Percentiles rank a stretch among this genome's conserved stretches.
Evolutionary conservation across 208 protist species (phyloP).

Genomic region (Trypanosoma scelopori): DNA sequence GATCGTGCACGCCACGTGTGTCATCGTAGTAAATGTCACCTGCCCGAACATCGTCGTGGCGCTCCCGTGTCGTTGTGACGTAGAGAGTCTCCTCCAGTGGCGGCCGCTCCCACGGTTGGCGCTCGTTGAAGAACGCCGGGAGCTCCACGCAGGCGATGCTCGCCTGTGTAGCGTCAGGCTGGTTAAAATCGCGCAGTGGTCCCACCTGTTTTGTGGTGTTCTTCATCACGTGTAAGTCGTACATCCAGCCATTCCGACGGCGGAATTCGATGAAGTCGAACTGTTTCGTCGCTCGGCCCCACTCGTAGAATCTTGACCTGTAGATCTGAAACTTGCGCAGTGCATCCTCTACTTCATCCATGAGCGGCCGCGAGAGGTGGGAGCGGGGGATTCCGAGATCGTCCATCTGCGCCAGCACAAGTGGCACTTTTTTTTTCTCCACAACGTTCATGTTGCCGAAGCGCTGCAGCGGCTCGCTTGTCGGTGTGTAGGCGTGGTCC

Average conservation of each 20-base stretch:
- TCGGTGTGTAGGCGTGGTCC: conserved; percentile 83
- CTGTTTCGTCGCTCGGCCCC: conserved; percentile 88
- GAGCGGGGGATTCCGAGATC: conserved; percentile 78
- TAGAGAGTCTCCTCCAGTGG: conserved; percentile 68
- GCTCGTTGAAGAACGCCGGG: conserved; percentile 78
- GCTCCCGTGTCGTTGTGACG: conserved; percentile 49
- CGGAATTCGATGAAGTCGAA: conserved; percentile 91
- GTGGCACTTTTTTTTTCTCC: conserved; percentile 89
- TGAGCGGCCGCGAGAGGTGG: conserved; percentile 75
- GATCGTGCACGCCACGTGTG: conserved; percentile 60
- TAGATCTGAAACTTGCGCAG: conserved; percentile 83
- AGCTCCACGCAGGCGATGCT: conserved; percentile 59
- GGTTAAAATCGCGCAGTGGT: conserved; percentile 64
- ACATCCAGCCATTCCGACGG: conserved; percentile 86
- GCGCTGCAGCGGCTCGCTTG: conserved; percentile 59
- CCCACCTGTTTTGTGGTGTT: conserved; percentile 66
- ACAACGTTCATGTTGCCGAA: conserved; percentile 80
- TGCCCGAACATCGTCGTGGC: conserved; percentile 71
- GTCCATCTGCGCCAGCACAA: conserved; percentile 82
- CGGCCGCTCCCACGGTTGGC: conserved; percentile 68
- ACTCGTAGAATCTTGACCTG: conserved; percentile 80
- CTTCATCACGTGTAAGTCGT: conserved; percentile 85
- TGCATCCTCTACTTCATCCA: conserved; percentile 87
- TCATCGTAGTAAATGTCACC: conserved; percentile 87
- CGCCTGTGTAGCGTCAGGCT: conserved; percentile 55